These are phyloP conservation scores for Dioscorea dumetorum DNA, from an alignment of 106 monocot species.

Conservation along the genomic window DNA sequence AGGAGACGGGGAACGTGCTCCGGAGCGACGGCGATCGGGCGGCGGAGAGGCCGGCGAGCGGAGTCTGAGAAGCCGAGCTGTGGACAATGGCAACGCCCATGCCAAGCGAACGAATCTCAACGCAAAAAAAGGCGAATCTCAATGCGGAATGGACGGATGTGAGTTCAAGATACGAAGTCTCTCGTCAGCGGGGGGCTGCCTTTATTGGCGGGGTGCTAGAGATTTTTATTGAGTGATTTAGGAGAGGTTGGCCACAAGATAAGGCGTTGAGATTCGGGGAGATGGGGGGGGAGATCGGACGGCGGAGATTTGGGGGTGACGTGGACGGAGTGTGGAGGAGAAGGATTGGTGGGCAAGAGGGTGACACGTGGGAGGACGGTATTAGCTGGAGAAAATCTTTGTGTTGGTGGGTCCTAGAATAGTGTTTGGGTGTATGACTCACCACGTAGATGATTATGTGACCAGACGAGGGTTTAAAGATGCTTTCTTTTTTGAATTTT, in stretches of 20 bases:
- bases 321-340: slow-evolving; percentile 17
- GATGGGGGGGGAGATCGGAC: slow-evolving; percentile 10
- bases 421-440: too few species aligned
- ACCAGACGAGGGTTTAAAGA: too few species aligned
- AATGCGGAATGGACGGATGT: too few species aligned
- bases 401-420: too few species aligned
- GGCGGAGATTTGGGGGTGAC: neutral
- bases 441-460: too few species aligned
- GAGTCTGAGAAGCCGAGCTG: slow-evolving; percentile 37
- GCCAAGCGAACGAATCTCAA: slow-evolving; percentile 1
- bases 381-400: slow-evolving; percentile 19
- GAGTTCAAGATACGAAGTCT: too few species aligned
- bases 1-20: slow-evolving; percentile 21
- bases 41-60: slow-evolving; percentile 17
- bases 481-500: too few species aligned
- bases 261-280: slow-evolving; percentile 6
- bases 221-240: too few species aligned
- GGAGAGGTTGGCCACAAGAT: too few species aligned
- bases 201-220: too few species aligned
- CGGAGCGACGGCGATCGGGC: slow-evolving; percentile 10
- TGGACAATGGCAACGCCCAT: slow-evolving; percentile 55
- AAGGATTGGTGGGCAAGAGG: neutral
- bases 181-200: too few species aligned
- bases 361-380: slow-evolving; percentile 14
- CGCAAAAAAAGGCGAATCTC: neutral